Percentiles rank a stretch among this genome's conserved stretches.
These are phyloP conservation scores for Fusarium sp. DNA, from an alignment of 2,329 filamentous ascomycete genomes.

Conservation along the genomic window DNA sequence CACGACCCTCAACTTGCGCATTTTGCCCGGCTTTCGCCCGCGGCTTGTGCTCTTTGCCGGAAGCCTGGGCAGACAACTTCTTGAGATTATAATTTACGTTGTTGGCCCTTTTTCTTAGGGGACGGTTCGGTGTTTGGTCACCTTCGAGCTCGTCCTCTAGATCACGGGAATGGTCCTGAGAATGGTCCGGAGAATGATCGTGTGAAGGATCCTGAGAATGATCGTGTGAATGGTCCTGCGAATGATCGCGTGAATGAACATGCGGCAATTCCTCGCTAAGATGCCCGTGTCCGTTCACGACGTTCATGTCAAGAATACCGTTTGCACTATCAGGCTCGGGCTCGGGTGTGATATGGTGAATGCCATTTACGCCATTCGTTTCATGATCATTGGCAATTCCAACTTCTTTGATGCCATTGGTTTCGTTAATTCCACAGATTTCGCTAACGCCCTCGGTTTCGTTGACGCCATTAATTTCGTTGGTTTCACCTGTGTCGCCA, in stretches of 20 bases:
- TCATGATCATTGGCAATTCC: not conserved
- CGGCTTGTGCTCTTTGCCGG: slow-evolving; percentile 63
- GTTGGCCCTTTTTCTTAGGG: slow-evolving; percentile 59
- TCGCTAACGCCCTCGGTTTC: slow-evolving; percentile 3
- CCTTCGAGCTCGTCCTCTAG: slow-evolving; percentile 59
- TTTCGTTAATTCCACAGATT: not conserved
- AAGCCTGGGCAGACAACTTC: slow-evolving; percentile 66
- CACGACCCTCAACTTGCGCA: slow-evolving; percentile 53
- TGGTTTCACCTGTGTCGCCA: slow-evolving; percentile 20
- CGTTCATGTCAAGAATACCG: slow-evolving; percentile 8
- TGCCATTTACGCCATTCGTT: slow-evolving; percentile 15
- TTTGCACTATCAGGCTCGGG: slow-evolving; percentile 12
- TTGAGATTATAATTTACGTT: slow-evolving; percentile 70
- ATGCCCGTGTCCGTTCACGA: slow-evolving; percentile 37
- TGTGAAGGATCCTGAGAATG: slow-evolving; percentile 32
- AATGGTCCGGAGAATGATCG: slow-evolving; percentile 37
- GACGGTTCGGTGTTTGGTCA: slow-evolving; percentile 63
- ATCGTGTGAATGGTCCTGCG: not conserved
- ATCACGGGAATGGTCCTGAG: slow-evolving; percentile 53
- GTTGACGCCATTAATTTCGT: slow-evolving; percentile 20
- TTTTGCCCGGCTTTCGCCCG: slow-evolving; percentile 42
- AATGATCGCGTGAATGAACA: slow-evolving; percentile 24
- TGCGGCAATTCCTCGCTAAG: slow-evolving; percentile 48
- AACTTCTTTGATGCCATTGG: slow-evolving; percentile 7
- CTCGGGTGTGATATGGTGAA: not conserved